Evolutionary conservation across 1,284 basidiomycete genomes (phyloP).

Genomic region (Leccinum angustisporum): DNA sequence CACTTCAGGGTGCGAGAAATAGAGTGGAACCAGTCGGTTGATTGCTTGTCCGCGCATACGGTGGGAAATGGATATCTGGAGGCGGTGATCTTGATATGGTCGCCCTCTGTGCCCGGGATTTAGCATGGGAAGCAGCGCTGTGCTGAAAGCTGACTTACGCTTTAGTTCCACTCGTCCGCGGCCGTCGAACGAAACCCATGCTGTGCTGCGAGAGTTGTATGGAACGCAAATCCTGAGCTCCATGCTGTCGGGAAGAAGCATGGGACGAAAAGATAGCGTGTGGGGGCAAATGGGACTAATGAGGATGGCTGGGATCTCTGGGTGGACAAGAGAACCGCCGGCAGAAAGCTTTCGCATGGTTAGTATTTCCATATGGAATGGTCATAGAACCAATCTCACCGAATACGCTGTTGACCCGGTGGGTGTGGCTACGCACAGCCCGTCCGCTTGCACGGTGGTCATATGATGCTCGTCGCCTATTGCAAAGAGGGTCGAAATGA

Average conservation of each 20-base stretch:
- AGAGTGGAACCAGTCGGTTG: slow-evolving; percentile 97
- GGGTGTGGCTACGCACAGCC: slow-evolving; percentile 93
- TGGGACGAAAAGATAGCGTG: slow-evolving; percentile 97
- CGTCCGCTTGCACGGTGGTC: slow-evolving; percentile 99
- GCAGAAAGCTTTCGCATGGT: slow-evolving; percentile 78
- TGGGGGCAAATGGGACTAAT: slow-evolving; percentile 99
- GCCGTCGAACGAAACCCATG: slow-evolving; percentile 99
- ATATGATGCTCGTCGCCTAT: slow-evolving; percentile 97
- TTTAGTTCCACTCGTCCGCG: slow-evolving; percentile 94
- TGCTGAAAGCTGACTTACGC: slow-evolving; percentile 57
- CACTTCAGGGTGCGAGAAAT: slow-evolving; percentile 47
- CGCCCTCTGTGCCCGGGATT: slow-evolving; percentile 71
- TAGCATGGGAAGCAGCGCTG: slow-evolving; percentile 11
- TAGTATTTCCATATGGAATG: slow-evolving; percentile 6
- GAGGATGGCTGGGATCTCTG: slow-evolving; percentile 94
- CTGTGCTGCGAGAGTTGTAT: slow-evolving; percentile 96
- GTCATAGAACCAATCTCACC: slow-evolving; percentile 41
- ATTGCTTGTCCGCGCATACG: slow-evolving; percentile 96
- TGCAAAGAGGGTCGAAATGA: slow-evolving; percentile 9
- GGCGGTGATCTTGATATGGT: slow-evolving; percentile 98
- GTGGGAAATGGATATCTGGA: slow-evolving; percentile 99
- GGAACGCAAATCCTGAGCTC: slow-evolving; percentile 98
- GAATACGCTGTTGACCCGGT: slow-evolving; percentile 99
- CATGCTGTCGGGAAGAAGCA: slow-evolving; percentile 98
- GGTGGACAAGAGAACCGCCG: slow-evolving; percentile 96